phyloP scores from a whole-genome alignment of 2,329 filamentous ascomycete genomes.

The Pestalotiopsis sp. region DNA sequence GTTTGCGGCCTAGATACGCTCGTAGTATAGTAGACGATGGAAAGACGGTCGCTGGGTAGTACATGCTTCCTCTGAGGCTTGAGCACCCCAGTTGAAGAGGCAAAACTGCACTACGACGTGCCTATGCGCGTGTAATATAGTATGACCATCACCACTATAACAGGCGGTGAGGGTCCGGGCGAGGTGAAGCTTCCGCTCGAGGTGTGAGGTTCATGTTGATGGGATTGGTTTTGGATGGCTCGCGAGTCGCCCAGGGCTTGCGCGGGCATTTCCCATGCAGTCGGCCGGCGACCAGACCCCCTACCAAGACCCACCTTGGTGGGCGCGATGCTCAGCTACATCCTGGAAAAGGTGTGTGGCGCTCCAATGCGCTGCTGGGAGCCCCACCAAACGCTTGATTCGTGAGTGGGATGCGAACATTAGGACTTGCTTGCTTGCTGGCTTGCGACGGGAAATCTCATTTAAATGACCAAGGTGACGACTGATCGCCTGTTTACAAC shows the following conservation, averaged over 20 bases:
- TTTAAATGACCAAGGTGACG: slow-evolving; percentile 8
- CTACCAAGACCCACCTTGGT: not conserved
- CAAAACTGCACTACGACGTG: not conserved
- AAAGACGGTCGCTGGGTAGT: not conserved
- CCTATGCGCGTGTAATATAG: not conserved
- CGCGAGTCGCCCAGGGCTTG: not conserved
- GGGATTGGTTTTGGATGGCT: not conserved
- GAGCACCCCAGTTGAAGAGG: not conserved
- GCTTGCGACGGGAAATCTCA: slow-evolving; percentile 1
- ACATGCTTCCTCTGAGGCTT: not conserved
- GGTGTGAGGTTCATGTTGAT: not conserved
- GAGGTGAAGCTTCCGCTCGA: not conserved
- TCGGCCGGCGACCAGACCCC: slow-evolving; percentile 2
- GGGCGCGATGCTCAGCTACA: not conserved
- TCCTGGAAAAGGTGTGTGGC: not conserved
- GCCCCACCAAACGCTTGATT: slow-evolving; percentile 6
- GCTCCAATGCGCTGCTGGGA: not conserved
- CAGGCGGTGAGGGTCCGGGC: not conserved
- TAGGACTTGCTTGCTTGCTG: not conserved
- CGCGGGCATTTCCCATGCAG: not conserved
- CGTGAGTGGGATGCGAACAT: slow-evolving; percentile 1
- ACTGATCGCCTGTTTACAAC: not conserved
- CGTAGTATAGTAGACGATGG: no score
- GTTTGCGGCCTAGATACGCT: not conserved
- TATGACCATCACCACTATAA: not conserved